These are phyloP conservation scores for Glutinoglossum americanum DNA, from an alignment of 495 filamentous ascomycete species.

Conservation along the genomic window DNA sequence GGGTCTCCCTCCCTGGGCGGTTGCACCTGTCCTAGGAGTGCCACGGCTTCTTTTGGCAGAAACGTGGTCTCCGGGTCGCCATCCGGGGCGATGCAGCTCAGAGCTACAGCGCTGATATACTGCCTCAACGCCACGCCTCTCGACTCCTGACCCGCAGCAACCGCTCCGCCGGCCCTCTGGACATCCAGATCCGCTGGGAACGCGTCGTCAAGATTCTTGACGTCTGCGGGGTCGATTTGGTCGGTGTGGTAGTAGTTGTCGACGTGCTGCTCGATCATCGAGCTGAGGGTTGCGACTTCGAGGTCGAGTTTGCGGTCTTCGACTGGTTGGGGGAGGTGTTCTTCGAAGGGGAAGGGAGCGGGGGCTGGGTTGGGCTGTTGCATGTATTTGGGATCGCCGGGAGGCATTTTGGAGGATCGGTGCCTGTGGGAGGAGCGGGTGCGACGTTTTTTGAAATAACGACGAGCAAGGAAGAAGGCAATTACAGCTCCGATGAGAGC, in stretches of 20 bases:
- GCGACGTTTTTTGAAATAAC: not conserved
- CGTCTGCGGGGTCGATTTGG: not conserved
- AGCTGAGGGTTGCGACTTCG: not conserved
- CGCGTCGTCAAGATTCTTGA: not conserved
- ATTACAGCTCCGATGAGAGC: not conserved
- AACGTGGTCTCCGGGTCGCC: not conserved
- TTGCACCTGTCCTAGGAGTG: not conserved
- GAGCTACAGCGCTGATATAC: not conserved
- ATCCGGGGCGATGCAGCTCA: not conserved
- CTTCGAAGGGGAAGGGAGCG: not conserved
- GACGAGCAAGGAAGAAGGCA: not conserved
- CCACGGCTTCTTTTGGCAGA: not conserved
- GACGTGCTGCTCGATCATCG: not conserved
- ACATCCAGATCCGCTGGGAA: not conserved
- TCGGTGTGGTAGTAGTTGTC: not conserved
- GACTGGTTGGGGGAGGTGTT: not conserved
- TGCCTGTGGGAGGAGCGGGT: not conserved
- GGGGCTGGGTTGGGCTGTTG: not conserved
- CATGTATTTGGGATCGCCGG: no score
- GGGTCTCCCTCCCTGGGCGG: not conserved
- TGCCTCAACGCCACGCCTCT: not conserved
- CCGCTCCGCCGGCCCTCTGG: not conserved
- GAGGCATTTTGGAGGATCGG: not conserved
- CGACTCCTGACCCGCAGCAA: not conserved
- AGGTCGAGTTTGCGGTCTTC: not conserved